A percentile compares a stretch with the other conserved stretches of the same genome.
Evolutionary conservation across 371 early-diverging fungal genomes (phyloP).

Genomic region (Nematocida sp.): DNA sequence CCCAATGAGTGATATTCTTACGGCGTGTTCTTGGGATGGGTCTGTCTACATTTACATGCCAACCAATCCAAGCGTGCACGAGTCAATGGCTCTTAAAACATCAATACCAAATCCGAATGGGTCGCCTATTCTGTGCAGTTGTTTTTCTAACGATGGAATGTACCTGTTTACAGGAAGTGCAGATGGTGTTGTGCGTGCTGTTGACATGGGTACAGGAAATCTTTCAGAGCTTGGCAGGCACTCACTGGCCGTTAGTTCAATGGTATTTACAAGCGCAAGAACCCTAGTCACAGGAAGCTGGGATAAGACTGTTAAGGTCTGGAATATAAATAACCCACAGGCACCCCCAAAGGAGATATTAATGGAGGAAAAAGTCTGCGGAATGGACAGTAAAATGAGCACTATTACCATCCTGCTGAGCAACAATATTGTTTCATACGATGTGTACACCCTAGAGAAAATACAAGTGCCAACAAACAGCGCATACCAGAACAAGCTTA

Average conservation of each 20-base stretch:
- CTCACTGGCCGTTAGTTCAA: slow-evolving; percentile 59
- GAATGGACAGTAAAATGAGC: slow-evolving; percentile 77
- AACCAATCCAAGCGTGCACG: slow-evolving; percentile 24
- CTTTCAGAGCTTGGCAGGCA: slow-evolving; percentile 58
- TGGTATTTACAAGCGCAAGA: slow-evolving; percentile 61
- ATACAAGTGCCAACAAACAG: neutral
- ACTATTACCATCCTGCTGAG: slow-evolving; percentile 79
- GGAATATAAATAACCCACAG: slow-evolving; percentile 75
- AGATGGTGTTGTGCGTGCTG: slow-evolving; percentile 62
- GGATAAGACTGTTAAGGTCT: slow-evolving; percentile 87
- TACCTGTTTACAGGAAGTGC: slow-evolving; percentile 61
- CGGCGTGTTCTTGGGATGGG: slow-evolving; percentile 69
- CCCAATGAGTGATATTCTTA: slow-evolving; percentile 50
- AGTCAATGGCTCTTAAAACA: slow-evolving; percentile 45
- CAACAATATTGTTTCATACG: slow-evolving; percentile 75
- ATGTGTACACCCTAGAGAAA: slow-evolving; percentile 71
- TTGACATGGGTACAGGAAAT: slow-evolving; percentile 58
- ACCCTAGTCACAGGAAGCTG: slow-evolving; percentile 83
- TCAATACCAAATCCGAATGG: slow-evolving; percentile 49
- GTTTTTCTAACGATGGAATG: slow-evolving; percentile 59
- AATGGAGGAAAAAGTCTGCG: slow-evolving; percentile 79
- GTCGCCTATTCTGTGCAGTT: slow-evolving; percentile 65
- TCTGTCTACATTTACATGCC: slow-evolving; percentile 63
- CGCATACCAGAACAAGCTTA: neutral
- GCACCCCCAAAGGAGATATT: slow-evolving; percentile 73